Evolutionary conservation across 192 early-diverging fungal genomes (phyloP), one percentile per base, ranked within the genome.

Genomic region (Backusella liffmaniae): DNA sequence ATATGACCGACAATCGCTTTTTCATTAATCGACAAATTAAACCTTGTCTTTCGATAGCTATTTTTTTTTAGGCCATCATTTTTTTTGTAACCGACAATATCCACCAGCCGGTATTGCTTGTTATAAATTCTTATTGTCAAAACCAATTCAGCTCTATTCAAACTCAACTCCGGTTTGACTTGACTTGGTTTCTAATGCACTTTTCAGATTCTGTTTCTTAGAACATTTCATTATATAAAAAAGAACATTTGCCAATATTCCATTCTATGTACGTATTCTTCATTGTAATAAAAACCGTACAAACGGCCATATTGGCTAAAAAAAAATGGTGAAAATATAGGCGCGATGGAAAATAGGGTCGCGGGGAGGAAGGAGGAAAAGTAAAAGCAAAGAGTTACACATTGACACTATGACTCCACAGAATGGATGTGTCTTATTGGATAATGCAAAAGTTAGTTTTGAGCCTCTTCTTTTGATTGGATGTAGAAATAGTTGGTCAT

Each of bases 401-500:
- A 13, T 4, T 59, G 10, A 26, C 56, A 59, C 1, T 59, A 59
- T 59, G 56, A 59, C 56, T 59, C 56, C 56, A 59, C 56, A 8
- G 9, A 59, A 59, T 23, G 21, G 3, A 59, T 9, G 56, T 29
- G 21, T 59, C 26, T 62, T 12, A 62, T 62, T 62, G 56, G 56
- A 26, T 62, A 62, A 62, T 62, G 26, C 56, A 62, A 26, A 12
- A 26, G 56, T 29, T 62, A 62, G 56, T 62, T 8, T 29, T 62
- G 56, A 62, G 56, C 56, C 26, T 1, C 26, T 4, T 62, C 12
- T 62, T 62, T 62, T 62, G 26, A 62, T 62, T 62, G 56, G 56
- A 26, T 26, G 26, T 62, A 62, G 56, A 62, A 30, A 62, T 62
- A 62, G 56, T 62, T 62, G 56, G 56, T 62, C 56, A 62, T 62